Percentiles rank a stretch among this genome's conserved stretches.
phyloP scores from a whole-genome alignment of 2,329 filamentous ascomycete genomes.

The Trichoderma koningiopsis region DNA sequence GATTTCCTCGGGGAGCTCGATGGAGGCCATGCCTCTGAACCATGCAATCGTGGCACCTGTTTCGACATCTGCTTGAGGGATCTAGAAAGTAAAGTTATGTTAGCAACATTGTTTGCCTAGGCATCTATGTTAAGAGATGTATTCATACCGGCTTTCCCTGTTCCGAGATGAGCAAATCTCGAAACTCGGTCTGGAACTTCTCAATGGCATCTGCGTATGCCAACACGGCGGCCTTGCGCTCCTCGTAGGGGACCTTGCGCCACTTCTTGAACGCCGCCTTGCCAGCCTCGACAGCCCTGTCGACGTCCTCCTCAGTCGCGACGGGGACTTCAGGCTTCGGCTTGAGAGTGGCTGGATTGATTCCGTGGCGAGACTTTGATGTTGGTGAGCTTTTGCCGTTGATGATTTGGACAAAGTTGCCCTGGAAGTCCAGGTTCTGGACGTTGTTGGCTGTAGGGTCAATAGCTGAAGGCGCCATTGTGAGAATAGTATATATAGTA shows the following conservation, averaged over 20 bases:
- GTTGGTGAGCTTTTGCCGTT: constrained; percentile 32
- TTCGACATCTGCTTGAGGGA: constrained; percentile 27
- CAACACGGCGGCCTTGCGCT: constrained; percentile 32
- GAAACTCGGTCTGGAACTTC: constrained; percentile 29
- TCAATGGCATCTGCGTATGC: constrained; percentile 36
- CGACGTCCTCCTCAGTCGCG: constrained; percentile 34
- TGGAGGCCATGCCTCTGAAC: constrained; percentile 35
- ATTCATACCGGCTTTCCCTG: constrained; percentile 33
- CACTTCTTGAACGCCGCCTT: constrained; percentile 35
- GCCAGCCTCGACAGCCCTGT: constrained; percentile 35
- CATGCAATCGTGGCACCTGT: constrained; percentile 31
- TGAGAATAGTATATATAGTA: neutral
- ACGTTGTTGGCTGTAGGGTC: neutral
- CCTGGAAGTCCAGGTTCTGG: constrained; percentile 1
- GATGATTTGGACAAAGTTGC: constrained; percentile 28
- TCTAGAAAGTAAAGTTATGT: neutral
- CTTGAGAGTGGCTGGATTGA: constrained; percentile 38
- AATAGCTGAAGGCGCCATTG: constrained; percentile 13
- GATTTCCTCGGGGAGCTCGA: constrained; percentile 41
- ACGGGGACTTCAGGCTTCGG: constrained; percentile 38
- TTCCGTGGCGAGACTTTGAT: constrained; percentile 28
- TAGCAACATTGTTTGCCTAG: neutral
- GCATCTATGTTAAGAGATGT: neutral
- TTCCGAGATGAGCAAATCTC: constrained; percentile 31
- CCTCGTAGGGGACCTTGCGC: constrained; percentile 33